Evolutionary conservation across 106 monocot genomes (phyloP).

Genomic region (Posidonia australis): DNA sequence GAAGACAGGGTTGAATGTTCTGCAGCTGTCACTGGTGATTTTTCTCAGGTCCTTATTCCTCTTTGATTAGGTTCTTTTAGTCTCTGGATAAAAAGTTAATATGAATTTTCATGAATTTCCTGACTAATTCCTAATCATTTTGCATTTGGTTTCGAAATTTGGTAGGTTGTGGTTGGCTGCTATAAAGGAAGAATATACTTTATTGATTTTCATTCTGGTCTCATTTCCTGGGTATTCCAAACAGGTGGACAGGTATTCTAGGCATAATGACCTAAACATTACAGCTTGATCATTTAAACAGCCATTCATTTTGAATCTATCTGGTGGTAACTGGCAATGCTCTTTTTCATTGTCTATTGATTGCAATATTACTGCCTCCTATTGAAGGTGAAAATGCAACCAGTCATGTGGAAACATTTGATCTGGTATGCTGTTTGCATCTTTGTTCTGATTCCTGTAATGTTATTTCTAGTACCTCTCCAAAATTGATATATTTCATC

Average conservation of each 20-base stretch:
- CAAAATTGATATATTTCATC: too few species aligned
- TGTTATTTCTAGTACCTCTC: too few species aligned
- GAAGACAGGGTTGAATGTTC: conserved; percentile 91
- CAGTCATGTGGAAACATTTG: conserved; percentile 52
- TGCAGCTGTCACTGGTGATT: conserved; percentile 73
- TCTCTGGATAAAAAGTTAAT: too few species aligned
- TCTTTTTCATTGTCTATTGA: conserved; percentile 2
- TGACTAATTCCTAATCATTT: background rate
- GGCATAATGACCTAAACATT: background rate
- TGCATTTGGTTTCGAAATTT: background rate
- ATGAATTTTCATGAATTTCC: background rate
- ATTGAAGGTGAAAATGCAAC: conserved; percentile 90
- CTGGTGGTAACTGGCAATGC: background rate
- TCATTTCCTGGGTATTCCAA: conserved; percentile 58
- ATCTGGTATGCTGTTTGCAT: conserved; percentile 49
- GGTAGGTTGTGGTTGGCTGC: conserved; percentile 89
- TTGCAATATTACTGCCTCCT: conserved; percentile 4
- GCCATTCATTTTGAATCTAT: background rate
- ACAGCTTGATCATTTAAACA: background rate
- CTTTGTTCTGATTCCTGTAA: conserved; percentile 1
- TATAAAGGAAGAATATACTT: conserved; percentile 94
- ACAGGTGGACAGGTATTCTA: conserved; percentile 70
- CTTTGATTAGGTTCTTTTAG: background rate
- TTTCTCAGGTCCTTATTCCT: conserved; percentile 40
- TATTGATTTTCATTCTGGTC: conserved; percentile 51